Evolutionary conservation across 805 yeast species (phyloP), one percentile per base, ranked within the genome.

Genomic region (Candida odintsovae): DNA sequence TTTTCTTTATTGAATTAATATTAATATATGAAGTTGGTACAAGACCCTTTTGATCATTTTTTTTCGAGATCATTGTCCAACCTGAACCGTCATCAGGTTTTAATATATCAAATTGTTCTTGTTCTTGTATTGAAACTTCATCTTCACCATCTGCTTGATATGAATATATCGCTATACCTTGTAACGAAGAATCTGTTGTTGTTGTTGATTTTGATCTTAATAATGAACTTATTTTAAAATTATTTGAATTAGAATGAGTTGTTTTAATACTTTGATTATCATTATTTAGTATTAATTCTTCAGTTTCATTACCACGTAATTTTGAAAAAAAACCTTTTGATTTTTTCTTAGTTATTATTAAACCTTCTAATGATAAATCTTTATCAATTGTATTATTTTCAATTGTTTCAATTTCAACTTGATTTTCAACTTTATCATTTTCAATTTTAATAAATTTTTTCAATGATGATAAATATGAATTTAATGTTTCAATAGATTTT

Each of bases 341-440:
- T 59, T 85, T 86, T 63, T 82, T 79, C 41, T 70, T 68, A 15
- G 66, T 57, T 23, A 74, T 65, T 25, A 72, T 70, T 16, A 75
- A 71, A 38, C 73, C 77, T 36, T 77, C 76, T 47, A 84, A 69
- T 12, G 83, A 71, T 55, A 86, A 67, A 62, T 86, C 94, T 55
- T 77, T 73, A 47, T 82, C 90, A 1, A 84, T 87, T 1, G 94
- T 90, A 43, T 85, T 89, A 49, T 83, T 78, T 63, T 88, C 94
- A 54, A 94, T 89, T 23, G 94, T 82, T 64, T 92, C 97, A 43
- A 92, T 82, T 57, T 86, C 92, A 18, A 90, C 98, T 59, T 90
- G 96, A 12, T 83, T 77, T 37, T 74, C 72, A 20, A 94, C 83
- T 50, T 95, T 77, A 26, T 66, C 66, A 4, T 87, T 82, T 61